A percentile compares a stretch with the other conserved stretches of the same genome.
phyloP scores from a whole-genome alignment of 805 yeast genomes.

The Metschnikowia proteae region DNA sequence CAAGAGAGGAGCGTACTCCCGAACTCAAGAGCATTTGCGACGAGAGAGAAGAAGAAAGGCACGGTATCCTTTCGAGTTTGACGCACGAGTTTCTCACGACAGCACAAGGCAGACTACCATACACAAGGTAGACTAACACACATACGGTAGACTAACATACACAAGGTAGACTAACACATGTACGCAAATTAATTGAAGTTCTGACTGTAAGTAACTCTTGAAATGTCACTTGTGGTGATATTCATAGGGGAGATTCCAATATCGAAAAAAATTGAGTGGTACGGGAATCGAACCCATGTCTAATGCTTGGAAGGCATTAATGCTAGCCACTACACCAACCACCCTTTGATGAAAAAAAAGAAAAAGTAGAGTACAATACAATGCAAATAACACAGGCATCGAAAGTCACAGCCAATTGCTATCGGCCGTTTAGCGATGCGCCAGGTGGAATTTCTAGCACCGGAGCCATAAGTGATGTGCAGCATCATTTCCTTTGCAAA shows the following conservation, averaged over 20 bases:
- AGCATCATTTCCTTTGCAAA: too few species aligned
- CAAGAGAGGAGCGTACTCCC: conserved; percentile 70
- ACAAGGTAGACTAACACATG: too few species aligned
- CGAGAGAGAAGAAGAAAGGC: conserved; percentile 11
- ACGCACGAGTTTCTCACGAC: too few species aligned
- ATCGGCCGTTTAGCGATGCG: too few species aligned
- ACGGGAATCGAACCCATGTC: conserved; percentile 95
- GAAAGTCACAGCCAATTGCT: background rate
- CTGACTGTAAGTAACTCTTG: too few species aligned
- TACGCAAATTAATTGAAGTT: too few species aligned
- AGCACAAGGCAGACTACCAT: too few species aligned
- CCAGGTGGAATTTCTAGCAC: too few species aligned
- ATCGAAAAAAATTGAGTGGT: conserved; percentile 51
- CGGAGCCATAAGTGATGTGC: too few species aligned
- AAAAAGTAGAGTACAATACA: background rate
- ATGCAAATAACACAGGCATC: background rate
- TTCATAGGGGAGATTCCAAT: background rate
- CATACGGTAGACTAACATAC: too few species aligned
- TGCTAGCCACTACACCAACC: conserved; percentile 92
- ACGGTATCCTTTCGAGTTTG: background rate
- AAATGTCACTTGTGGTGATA: too few species aligned
- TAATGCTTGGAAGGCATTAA: conserved; percentile 91
- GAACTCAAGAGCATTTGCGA: conserved; percentile 15
- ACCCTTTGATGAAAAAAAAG: conserved; percentile 38
- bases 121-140: too few species aligned